Base-by-base conservation (phyloP, 257 asterid genomes). In the Capsicum chinense region DNA sequence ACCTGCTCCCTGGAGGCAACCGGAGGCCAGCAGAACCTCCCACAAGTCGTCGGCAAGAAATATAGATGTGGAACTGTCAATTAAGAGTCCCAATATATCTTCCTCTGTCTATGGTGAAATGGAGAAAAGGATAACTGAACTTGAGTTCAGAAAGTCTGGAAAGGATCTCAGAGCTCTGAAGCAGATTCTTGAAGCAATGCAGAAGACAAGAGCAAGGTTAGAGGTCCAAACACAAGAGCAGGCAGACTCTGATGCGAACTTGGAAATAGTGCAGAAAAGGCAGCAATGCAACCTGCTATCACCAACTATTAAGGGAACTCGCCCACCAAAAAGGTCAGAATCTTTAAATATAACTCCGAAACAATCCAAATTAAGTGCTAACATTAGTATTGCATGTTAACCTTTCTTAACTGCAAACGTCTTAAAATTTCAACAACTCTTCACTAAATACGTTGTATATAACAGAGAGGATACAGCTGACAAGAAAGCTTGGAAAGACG, bases 141-240 rank as follows among this genome's bases (percentile, higher is more conserved):
- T 93, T 26, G 97, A 97, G 89, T 92, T 95, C 90, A 91, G 87
- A 81, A 94, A 90, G 83, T 95, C 97, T 0, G 95, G 97, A 1
- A 93, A 91, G 92, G 97, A 95, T 90, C 94, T 95, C 89, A 91
- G 96, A 83, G 99, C 99, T 83, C 98, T 94, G 48, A 95, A 95
- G 80, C 98, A 95, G 88, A 95, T 94, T 87, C 97, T 95, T 1
- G 97, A 91, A 86, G 91, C 93, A 80, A 93, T 97, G 97, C 92
- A 95, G 89, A 93, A 92, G 88, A 93, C 97, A 54, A 88, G 91
- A 88, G 91, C 74, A 56, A 89, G 86, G 84, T 54, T 90, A 87
- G 94, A 90, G 79, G 88, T 81, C 81, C 88, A 87, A 88, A 88
- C 76, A 73, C 91, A 73, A 64, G 91, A 89, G 59, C 80, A 89